phyloP scores from a whole-genome alignment of 78 protist species.

The Dictyostelium capitatum region DNA sequence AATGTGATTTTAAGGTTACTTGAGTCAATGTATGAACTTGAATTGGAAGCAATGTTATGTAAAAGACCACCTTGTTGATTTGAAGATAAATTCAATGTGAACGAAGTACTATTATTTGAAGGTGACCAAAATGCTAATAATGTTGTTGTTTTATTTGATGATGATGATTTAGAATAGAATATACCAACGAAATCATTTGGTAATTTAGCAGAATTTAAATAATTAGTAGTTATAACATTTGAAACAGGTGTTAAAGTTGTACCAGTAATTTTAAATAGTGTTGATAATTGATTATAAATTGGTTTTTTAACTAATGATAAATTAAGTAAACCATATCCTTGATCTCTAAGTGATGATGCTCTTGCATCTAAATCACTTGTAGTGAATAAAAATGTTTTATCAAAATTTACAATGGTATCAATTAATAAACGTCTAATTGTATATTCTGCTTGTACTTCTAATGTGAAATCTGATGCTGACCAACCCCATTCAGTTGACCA shows the following conservation, averaged over 20 bases:
- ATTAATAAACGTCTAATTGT: not conserved
- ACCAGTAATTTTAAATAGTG: not conserved
- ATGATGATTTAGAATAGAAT: not conserved
- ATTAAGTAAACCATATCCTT: slow-evolving; percentile 9
- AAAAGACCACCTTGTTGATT: no score
- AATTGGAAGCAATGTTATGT: no score
- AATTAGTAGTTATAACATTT: not conserved
- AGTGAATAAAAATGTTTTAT: slow-evolving; percentile 27
- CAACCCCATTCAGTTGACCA: slow-evolving; percentile 31
- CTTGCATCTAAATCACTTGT: slow-evolving; percentile 14
- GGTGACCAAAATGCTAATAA: slow-evolving; percentile 3
- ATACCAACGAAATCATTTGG: not conserved
- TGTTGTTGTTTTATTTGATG: no score
- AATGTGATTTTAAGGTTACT: no score
- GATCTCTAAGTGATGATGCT: slow-evolving; percentile 21
- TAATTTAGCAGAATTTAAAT: not conserved
- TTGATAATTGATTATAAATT: not conserved
- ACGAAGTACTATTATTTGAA: not conserved
- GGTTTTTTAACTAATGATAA: not conserved
- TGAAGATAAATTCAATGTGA: not conserved
- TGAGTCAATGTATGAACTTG: no score
- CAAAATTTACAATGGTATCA: not conserved
- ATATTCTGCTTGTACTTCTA: not conserved
- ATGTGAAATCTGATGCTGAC: not conserved
- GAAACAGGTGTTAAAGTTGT: not conserved